These are phyloP conservation scores for Lactarius sanguifluus DNA, from an alignment of 768 basidiomycete species.

Conservation along the genomic window DNA sequence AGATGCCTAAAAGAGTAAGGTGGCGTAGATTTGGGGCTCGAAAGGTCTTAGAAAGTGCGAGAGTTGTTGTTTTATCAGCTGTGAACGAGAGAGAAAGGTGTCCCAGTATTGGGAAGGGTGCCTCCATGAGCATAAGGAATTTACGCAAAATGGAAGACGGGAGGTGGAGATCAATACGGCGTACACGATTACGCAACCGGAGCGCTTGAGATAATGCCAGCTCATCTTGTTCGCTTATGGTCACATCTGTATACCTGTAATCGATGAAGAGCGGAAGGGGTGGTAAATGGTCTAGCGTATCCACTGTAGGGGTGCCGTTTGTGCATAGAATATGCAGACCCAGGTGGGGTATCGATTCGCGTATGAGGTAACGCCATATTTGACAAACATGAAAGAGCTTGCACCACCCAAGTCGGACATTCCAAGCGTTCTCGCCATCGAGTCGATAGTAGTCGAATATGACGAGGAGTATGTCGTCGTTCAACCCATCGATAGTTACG, in stretches of 20 bases:
- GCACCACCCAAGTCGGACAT: slow-evolving; percentile 7
- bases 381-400: slow-evolving; percentile 16
- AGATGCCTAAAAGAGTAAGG: neutral
- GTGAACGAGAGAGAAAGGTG: neutral
- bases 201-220: neutral
- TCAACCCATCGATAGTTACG: neutral
- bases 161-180: neutral
- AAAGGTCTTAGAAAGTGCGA: neutral
- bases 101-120: neutral
- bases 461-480: neutral
- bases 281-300: neutral
- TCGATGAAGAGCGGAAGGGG: neutral
- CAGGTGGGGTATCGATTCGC: neutral
- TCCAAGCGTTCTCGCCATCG: neutral
- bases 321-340: neutral
- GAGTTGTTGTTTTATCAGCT: too few relatives aligned
- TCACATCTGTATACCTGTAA: neutral
- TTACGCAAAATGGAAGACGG: neutral
- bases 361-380: slow-evolving; percentile 9
- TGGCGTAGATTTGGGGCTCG: slow-evolving; percentile 3
- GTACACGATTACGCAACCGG: neutral
- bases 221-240: neutral
- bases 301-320: neutral
- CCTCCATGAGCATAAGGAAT: neutral
- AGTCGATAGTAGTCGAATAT: slow-evolving; percentile 5